Percentiles rank a stretch among this genome's conserved stretches.
These are phyloP conservation scores for Coriaria nepalensis DNA, from an alignment of 306 rosid species.

Conservation along the genomic window DNA sequence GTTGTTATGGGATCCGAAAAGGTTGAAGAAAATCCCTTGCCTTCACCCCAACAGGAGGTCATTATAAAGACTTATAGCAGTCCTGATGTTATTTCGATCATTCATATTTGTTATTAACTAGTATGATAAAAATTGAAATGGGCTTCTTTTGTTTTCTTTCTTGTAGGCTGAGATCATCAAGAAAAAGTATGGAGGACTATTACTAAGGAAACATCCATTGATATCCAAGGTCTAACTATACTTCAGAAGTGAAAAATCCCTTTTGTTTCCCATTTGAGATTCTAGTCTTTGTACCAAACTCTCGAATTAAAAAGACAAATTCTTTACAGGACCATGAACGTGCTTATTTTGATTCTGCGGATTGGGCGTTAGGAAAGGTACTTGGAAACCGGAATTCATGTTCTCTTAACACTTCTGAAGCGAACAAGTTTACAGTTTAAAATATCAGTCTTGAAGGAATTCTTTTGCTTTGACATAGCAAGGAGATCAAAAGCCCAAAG, in stretches of 20 bases:
- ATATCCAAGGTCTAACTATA: slow-evolving; percentile 60
- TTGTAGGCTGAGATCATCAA: slow-evolving; percentile 60
- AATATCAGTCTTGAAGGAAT: slow-evolving; percentile 9
- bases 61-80: not conserved
- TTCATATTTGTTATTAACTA: slow-evolving; percentile 6
- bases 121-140: slow-evolving; percentile 3
- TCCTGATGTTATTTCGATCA: not conserved
- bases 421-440: not conserved
- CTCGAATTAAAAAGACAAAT: slow-evolving; percentile 9
- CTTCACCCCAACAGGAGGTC: slow-evolving; percentile 70
- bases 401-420: not conserved
- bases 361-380: slow-evolving; percentile 99
- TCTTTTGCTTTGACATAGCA: slow-evolving; percentile 35
- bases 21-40: slow-evolving; percentile 40
- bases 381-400: not conserved
- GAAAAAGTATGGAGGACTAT: slow-evolving; percentile 88
- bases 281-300: slow-evolving; percentile 6
- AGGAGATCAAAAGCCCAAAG: slow-evolving; percentile 87
- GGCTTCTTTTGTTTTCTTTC: slow-evolving; percentile 13
- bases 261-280: not conserved
- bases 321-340: slow-evolving; percentile 88
- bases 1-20: slow-evolving; percentile 25
- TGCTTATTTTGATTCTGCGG: slow-evolving; percentile 94
- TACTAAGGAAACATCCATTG: slow-evolving; percentile 84
- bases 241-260: not conserved